Conservation (phyloP, 2,329 filamentous ascomycete genomes). For the Periconia macrospinosa region DNA sequence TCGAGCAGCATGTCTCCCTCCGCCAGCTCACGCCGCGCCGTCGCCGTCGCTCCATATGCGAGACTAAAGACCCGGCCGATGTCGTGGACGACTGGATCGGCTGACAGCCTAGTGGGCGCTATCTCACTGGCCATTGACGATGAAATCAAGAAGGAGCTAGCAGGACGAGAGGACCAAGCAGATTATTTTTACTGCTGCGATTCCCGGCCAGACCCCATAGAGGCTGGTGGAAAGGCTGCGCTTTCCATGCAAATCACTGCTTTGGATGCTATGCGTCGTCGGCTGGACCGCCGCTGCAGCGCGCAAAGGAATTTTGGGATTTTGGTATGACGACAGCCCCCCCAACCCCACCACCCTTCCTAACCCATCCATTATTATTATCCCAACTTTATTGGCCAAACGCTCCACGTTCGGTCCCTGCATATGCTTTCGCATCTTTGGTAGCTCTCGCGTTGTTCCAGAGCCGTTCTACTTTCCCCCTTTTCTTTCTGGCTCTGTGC, state of each 20-base stretch:
- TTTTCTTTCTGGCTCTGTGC: constrained; percentile 6
- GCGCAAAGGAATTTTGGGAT: constrained; percentile 20
- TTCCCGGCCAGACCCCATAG: background rate
- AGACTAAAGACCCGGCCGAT: constrained; percentile 37
- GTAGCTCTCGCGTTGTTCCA: background rate
- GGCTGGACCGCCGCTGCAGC: constrained; percentile 28
- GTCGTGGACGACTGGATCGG: constrained; percentile 39
- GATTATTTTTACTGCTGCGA: background rate
- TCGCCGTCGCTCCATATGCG: constrained; percentile 35
- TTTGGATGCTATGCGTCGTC: background rate
- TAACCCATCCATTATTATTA: too few species aligned
- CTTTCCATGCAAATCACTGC: background rate
- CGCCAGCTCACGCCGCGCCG: constrained; percentile 36
- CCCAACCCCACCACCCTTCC: background rate
- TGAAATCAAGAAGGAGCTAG: background rate
- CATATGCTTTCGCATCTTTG: background rate
- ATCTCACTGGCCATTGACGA: background rate
- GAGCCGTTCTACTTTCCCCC: constrained; percentile 8
- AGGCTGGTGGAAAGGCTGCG: background rate
- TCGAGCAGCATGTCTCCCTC: constrained; percentile 33
- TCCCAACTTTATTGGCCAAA: constrained; percentile 18
- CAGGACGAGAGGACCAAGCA: background rate
- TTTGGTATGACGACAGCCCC: constrained; percentile 37
- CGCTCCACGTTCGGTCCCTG: constrained; percentile 21
- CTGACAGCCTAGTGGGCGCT: constrained; percentile 24